Evolutionary conservation across 78 protist species (phyloP), one percentile per base, ranked within the genome.

Genomic region (Pirum gemmata): DNA sequence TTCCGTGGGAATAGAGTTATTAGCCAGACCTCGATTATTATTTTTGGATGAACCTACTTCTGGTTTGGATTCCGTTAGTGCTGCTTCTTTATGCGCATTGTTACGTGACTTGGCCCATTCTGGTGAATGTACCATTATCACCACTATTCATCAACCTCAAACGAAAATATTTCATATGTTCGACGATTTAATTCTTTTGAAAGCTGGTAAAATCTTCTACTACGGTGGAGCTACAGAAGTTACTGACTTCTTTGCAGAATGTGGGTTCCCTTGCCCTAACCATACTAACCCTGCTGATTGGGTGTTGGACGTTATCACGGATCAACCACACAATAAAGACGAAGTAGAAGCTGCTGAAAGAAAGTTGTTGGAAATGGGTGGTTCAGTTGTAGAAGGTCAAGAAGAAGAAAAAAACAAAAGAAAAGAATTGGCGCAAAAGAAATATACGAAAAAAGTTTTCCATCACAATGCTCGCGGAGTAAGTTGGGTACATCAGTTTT

Each of bases 41-140:
- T 83, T 91, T 39, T 89, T 93, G 33, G 97, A 95, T 79, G 97
- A 94, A 83, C 96, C 94, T 34, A 86, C 92, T 33, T 35, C 91
- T 34, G 96, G 96, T 0, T 91, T 94, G 40, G 96, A 94, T 82
- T 1, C 91, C n/a, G 61, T 35, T 40, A 87, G 73, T 2, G 87
- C 92, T 5, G 13, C 26, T 27, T 1, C 29, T 0, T 2, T 86
- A 0, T 29, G 41, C 21, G 40, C 61, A 35, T 86, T 88, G 1
- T 91, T 89, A 36, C 73, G 40, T 25, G 18, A 31, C 2, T 2
- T 86, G 1, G 89, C 89, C n/a, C 85, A 79, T 2, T 33, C 27
- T 18, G 80, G 41, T 40, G 61, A 67, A 8, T 13, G 67, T 5
- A 13, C 67, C 31, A 2, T 79, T 13, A 33, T 79, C 1, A 1